Evolutionary conservation across 2,329 filamentous ascomycete species (phyloP).

Genomic region (Sarocladium brachiariae): DNA sequence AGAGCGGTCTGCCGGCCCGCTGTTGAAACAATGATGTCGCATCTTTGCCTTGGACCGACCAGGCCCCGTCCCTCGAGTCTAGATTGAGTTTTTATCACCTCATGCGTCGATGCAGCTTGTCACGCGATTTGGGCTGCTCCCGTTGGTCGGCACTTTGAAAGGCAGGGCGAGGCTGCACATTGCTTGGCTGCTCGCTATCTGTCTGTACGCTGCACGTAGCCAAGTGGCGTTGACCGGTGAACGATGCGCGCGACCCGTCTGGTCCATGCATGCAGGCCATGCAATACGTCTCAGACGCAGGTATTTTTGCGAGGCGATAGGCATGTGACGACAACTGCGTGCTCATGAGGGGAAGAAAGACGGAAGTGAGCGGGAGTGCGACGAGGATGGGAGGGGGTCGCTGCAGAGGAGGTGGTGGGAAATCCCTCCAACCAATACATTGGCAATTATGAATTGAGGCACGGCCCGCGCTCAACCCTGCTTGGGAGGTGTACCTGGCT

Average conservation of each 20-base stretch:
- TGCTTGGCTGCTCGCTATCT: background rate
- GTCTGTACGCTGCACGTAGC: background rate
- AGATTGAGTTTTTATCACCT: background rate
- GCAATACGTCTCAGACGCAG: background rate
- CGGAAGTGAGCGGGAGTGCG: no score
- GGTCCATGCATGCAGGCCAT: no score
- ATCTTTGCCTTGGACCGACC: background rate
- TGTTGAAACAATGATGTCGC: background rate
- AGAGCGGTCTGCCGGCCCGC: background rate
- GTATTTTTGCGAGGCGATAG: background rate
- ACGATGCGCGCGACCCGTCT: no score
- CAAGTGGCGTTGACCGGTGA: constrained; percentile 4
- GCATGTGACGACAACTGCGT: no score
- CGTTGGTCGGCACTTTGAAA: background rate
- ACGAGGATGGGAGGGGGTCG: background rate
- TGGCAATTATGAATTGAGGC: no score
- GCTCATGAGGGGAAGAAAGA: no score
- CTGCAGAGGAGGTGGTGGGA: background rate
- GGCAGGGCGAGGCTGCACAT: constrained; percentile 1
- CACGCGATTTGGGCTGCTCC: background rate
- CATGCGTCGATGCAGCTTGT: background rate
- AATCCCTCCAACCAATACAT: no score
- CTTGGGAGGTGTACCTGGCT: no score
- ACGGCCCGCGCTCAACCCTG: background rate
- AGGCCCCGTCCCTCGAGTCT: background rate